Conservation (phyloP, 495 filamentous ascomycete genomes). For the Hypoxylon lenormandii region DNA sequence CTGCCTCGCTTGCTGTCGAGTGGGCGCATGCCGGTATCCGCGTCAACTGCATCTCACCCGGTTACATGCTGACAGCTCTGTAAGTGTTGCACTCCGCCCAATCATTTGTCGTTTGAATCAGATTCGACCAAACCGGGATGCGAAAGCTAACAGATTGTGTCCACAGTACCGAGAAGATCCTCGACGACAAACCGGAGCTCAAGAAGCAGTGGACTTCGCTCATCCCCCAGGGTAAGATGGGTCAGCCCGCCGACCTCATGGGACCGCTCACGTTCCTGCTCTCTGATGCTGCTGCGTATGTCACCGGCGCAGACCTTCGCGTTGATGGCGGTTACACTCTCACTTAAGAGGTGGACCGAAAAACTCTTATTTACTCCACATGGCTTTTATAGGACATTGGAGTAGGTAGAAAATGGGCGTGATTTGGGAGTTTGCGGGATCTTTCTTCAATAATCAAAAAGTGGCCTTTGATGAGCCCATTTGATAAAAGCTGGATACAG, state of each 20-base stretch:
- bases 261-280: slow-evolving; percentile 90
- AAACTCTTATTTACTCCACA: background rate
- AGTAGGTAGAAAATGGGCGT: background rate
- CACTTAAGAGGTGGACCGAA: slow-evolving; percentile 64
- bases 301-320: slow-evolving; percentile 89
- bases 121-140: slow-evolving; percentile 23
- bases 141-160: slow-evolving; percentile 14
- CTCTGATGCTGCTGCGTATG: slow-evolving; percentile 84
- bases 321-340: slow-evolving; percentile 93
- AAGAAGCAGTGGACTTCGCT: slow-evolving; percentile 87
- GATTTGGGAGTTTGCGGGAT: slow-evolving; percentile 21
- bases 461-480: slow-evolving; percentile 3
- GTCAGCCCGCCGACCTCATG: slow-evolving; percentile 90
- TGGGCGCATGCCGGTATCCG: slow-evolving; percentile 87
- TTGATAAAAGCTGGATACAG: slow-evolving; percentile 21
- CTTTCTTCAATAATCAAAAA: slow-evolving; percentile 28
- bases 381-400: slow-evolving; percentile 2
- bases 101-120: slow-evolving; percentile 20
- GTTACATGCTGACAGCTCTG: slow-evolving; percentile 95
- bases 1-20: slow-evolving; percentile 83
- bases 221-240: slow-evolving; percentile 93
- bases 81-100: slow-evolving; percentile 59
- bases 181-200: slow-evolving; percentile 90
- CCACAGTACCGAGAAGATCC: slow-evolving; percentile 87
- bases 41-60: slow-evolving; percentile 90